phyloP scores from a whole-genome alignment of 495 filamentous ascomycete species.

The Evernia prunastri region DNA sequence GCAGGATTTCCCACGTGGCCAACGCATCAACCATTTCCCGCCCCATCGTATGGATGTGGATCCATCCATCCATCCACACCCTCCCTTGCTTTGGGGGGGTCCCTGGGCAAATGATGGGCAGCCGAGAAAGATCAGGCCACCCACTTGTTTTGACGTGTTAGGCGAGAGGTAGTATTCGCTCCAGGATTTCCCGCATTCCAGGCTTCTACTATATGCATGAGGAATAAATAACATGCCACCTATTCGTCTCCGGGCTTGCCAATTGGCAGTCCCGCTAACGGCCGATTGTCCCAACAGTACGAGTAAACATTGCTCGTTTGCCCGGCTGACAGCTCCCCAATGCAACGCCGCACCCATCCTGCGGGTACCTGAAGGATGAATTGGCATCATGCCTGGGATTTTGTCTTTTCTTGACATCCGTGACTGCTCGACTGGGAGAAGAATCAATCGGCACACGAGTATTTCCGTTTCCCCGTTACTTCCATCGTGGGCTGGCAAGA shows the following conservation, averaged over 20 bases:
- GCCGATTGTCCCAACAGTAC: background rate
- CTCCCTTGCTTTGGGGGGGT: background rate
- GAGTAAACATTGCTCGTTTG: background rate
- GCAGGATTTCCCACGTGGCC: background rate
- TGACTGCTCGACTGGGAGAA: background rate
- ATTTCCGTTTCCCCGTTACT: background rate
- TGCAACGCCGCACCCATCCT: background rate
- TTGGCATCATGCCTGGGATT: no score
- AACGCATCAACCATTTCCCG: background rate
- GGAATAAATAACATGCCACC: background rate
- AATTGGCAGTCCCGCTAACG: background rate
- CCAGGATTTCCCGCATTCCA: no score
- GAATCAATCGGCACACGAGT: background rate
- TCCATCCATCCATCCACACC: background rate
- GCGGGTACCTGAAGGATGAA: background rate
- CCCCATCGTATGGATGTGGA: no score
- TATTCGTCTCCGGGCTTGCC: background rate
- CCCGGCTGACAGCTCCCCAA: background rate
- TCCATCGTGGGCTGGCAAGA: background rate
- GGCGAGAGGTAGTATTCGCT: background rate
- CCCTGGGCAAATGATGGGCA: no score
- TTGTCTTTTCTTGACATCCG: background rate
- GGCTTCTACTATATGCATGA: no score
- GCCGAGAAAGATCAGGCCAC: background rate
- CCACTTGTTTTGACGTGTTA: background rate